Evolutionary conservation across 805 yeast species (phyloP), one percentile per base, ranked within the genome.

Genomic region (Scheffersomyces amazonensis): DNA sequence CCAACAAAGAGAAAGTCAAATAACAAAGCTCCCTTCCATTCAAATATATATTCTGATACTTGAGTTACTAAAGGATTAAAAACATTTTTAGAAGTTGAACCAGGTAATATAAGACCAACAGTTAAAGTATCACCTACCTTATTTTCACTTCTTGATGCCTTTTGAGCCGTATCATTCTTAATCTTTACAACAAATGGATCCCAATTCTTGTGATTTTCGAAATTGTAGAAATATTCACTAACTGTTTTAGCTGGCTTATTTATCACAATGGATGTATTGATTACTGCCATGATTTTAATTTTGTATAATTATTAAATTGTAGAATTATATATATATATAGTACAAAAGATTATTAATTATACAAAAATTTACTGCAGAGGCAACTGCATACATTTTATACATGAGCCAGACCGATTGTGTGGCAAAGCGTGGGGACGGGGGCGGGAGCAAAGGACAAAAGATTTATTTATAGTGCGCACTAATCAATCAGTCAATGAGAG

Each of bases 101-200:
- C 40, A 16, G 34, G 37, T 7, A 41, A 28, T 17, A 42, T 37
- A 18, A 47, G 24, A 11, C 31, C 46, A 15, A 47, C 36, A 22
- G 38, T 32, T 30, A 45, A 35, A 32, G 33, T 29, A 20, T 44
- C 35, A 5, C 46, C 48, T 5, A 35, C 39, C 5, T 37, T 6
- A 9, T 7, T 7, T 9, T 12, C 13, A 38, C 13, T 5, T 37
- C 34, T n/a, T 8, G 34, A 31, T 9, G 24, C 32, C 12, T 27
- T 17, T 10, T 28, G 19, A 21, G 20, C 28, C 4, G 35, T 34
- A 8, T 31, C 25, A 10, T 41, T 37, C 16, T 36, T 35, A 16
- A 47, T 32, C 2, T 29, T 29, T 4, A 18, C 31, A 27, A 47
- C 37, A 19, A 45, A 45, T 13, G 51, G 51, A 34, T 47, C 39